These are phyloP conservation scores for Exophiala aquamarina DNA, from an alignment of 2,329 filamentous ascomycete genomes.

Conservation along the genomic window DNA sequence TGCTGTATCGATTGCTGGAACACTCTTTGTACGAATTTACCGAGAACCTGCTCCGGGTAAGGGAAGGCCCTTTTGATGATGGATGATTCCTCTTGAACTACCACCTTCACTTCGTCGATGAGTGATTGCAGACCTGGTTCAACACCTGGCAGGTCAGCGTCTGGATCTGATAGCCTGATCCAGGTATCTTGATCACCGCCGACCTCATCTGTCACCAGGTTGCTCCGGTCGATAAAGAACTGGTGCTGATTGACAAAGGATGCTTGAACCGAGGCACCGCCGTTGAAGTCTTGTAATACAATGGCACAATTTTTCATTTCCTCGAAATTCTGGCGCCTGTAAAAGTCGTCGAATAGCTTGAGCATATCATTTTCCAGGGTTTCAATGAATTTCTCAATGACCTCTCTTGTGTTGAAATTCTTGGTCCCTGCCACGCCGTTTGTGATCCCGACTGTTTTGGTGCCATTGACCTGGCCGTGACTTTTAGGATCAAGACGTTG, in stretches of 20 bases:
- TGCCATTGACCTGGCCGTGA: conserved; percentile 57
- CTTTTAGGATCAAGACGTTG: conserved; percentile 79
- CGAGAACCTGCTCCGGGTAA: conserved; percentile 90
- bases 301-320: conserved; percentile 97
- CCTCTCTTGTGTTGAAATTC: conserved; percentile 71
- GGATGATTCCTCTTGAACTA: conserved; percentile 94
- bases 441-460: conserved; percentile 48
- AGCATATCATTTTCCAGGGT: conserved; percentile 92
- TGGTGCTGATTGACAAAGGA: conserved; percentile 98
- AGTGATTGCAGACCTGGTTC: conserved; percentile 90
- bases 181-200: conserved; percentile 63
- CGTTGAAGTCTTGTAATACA: conserved; percentile 93
- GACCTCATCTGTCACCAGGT: conserved; percentile 85
- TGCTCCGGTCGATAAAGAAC: conserved; percentile 96
- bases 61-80: conserved; percentile 97
- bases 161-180: conserved; percentile 91
- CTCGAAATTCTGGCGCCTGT: conserved; percentile 90
- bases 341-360: conserved; percentile 96
- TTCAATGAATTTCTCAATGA: conserved; percentile 96
- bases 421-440: conserved; percentile 44
- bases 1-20: conserved; percentile 99
- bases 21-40: conserved; percentile 89
- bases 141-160: conserved; percentile 85
- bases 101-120: conserved; percentile 89
- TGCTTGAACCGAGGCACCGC: conserved; percentile 90